Evolutionary conservation across 768 basidiomycete genomes (phyloP), one percentile per base, ranked within the genome.

Genomic region (Macrolepiota dolichaula): DNA sequence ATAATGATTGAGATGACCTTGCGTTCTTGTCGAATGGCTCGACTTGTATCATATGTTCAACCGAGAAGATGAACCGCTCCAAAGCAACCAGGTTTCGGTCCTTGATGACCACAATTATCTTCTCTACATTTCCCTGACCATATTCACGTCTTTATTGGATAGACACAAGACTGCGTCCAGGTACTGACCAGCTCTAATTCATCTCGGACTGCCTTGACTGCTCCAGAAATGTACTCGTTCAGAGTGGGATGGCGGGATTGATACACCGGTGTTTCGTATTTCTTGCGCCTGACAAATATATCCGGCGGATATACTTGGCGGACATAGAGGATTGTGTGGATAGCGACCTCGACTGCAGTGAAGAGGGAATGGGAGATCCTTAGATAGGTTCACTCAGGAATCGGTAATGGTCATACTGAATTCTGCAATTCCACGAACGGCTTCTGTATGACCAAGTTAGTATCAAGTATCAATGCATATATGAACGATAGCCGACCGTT

Each of bases 191-290:
- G 76, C 19, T 77, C 71, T 13, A 97, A 78, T 71, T 96, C 94
- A 50, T 92, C 90, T 19, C 82, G 80, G 29, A 95, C 73, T n/a
- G 92, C 88, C 68, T 88, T 89, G 60, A 94, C 80, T 2, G 92
- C 89, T 19, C 91, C 90, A n/a, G 92, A 85, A 59, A 98, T 89
- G 70, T 97, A 98, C 49, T 89, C 86, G 64, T 92, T 90, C 55
- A 98, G 78, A 44, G 84, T 84, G 1, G 95, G 94, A 70, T 96
- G 92, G n/a, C 95, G 86, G 3, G 92, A 94, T 74, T 97, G 94
- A 70, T 87, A 98, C 10, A 96, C 93, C 0, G 93, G 91, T 0
- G 89, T 89, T 62, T 93, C 87, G 72, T 95, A 97, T 71, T 94
- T 95, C 76, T 90, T 91, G 59, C 92, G 82, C 44, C 94, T 83